These are phyloP conservation scores for Fusarium newnesense DNA, from an alignment of 2,329 filamentous ascomycete species.

Conservation along the genomic window DNA sequence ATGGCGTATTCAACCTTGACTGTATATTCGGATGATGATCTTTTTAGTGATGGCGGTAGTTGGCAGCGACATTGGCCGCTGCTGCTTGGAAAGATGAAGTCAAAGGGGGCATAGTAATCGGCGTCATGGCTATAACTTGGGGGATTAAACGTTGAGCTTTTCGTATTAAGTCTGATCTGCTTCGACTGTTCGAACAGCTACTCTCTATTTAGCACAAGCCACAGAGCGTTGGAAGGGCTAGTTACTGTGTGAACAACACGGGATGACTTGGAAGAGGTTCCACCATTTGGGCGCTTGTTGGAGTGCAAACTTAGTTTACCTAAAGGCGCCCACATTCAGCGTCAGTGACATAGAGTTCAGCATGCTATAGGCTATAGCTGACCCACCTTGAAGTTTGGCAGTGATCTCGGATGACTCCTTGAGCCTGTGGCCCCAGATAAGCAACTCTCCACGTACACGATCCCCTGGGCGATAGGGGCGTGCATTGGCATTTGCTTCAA, in stretches of 20 bases:
- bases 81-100: background rate
- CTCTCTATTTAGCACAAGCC: background rate
- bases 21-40: background rate
- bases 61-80: background rate
- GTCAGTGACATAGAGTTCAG: background rate
- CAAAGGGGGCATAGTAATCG: background rate
- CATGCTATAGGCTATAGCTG: background rate
- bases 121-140: background rate
- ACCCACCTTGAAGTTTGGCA: background rate
- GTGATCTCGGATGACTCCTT: background rate
- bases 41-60: background rate
- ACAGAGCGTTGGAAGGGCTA: fast-evolving
- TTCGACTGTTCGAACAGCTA: background rate
- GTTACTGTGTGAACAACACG: background rate
- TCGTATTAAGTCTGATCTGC: background rate
- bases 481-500: background rate
- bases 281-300: background rate
- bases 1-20: background rate
- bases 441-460: background rate
- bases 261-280: background rate
- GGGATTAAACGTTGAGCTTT: fast-evolving
- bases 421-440: background rate
- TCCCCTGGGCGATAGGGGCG: background rate
- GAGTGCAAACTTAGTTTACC: background rate
- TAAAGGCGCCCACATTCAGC: background rate